These are phyloP conservation scores for Lepidium aucheri DNA, from an alignment of 345 rosid genomes.

Conservation along the genomic window DNA sequence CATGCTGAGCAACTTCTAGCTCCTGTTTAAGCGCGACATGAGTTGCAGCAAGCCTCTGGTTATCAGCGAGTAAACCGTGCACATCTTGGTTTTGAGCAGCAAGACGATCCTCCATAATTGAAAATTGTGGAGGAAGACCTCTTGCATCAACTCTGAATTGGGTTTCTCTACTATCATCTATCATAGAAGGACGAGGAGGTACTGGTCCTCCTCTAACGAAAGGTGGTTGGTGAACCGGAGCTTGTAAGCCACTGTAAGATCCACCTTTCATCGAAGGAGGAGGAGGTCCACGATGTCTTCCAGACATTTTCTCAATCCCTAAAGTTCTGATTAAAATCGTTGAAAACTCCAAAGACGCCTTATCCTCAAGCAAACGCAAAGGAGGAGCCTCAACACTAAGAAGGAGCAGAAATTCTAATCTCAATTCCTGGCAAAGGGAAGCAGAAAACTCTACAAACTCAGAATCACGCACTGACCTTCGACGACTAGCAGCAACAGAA, in stretches of 20 bases:
- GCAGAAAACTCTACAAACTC: not conserved
- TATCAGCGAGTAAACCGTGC: conserved; percentile 79
- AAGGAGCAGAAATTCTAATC: not conserved
- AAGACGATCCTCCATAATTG: conserved; percentile 62
- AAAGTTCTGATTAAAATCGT: not conserved
- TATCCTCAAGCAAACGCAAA: not conserved
- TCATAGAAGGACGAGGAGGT: conserved; percentile 39
- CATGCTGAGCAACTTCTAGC: conserved; percentile 74
- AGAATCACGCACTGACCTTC: conserved; percentile 13
- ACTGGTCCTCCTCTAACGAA: conserved; percentile 55
- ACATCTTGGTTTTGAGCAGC: conserved; percentile 83
- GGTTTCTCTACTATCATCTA: conserved; percentile 58
- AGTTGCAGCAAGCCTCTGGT: conserved; percentile 78
- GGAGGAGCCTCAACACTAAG: not conserved
- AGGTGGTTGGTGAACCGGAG: conserved; percentile 43
- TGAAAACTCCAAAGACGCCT: not conserved
- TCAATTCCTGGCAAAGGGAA: not conserved
- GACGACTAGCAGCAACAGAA: not conserved
- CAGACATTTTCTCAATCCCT: conserved; percentile 30
- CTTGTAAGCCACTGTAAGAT: conserved; percentile 42
- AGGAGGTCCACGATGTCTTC: conserved; percentile 46
- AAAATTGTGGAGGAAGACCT: conserved; percentile 55
- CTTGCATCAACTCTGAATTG: conserved; percentile 57
- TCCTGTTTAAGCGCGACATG: conserved; percentile 96
- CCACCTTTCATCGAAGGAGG: conserved; percentile 33